phyloP scores from a whole-genome alignment of 129 eudicot genomes.

The Rutidosis leptorrhynchoides region DNA sequence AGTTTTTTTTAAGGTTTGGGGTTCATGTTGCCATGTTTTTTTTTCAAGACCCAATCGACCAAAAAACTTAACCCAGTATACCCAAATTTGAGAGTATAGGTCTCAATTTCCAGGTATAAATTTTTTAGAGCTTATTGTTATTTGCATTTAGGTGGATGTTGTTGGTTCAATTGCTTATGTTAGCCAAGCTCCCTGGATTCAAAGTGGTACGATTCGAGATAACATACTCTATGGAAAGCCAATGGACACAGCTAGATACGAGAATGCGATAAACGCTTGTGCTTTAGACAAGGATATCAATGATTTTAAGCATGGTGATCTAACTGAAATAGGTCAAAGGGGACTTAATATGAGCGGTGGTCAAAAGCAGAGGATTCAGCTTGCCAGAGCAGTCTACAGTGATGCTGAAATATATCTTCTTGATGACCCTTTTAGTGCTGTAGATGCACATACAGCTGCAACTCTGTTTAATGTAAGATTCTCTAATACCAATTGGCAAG shows the following conservation, averaged over 20 bases:
- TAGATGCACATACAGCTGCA: conserved; percentile 85
- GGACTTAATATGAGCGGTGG: conserved; percentile 83
- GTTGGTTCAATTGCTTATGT: conserved; percentile 67
- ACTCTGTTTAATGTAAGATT: conserved; percentile 51
- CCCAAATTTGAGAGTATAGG: too few relatives aligned
- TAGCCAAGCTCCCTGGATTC: conserved; percentile 68
- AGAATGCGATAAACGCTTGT: conserved; percentile 48
- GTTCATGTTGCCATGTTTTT: too few relatives aligned
- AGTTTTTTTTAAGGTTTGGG: too few relatives aligned
- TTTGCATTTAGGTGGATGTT: conserved; percentile 42
- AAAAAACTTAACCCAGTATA: too few relatives aligned
- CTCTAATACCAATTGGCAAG: neutral
- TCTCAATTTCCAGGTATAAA: too few relatives aligned
- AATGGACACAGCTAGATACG: conserved; percentile 47
- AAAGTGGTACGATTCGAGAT: conserved; percentile 65
- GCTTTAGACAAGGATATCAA: conserved; percentile 64
- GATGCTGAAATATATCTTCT: conserved; percentile 69
- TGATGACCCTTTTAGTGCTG: conserved; percentile 81
- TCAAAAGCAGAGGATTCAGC: conserved; percentile 78
- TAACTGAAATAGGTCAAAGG: conserved; percentile 72
- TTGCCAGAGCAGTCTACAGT: conserved; percentile 63
- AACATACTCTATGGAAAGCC: conserved; percentile 68
- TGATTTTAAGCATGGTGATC: conserved; percentile 57
- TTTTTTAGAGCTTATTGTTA: conserved; percentile 11
- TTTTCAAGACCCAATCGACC: too few relatives aligned